Base-by-base conservation (phyloP, 2,329 filamentous ascomycete genomes). In the Aureobasidium sp. region DNA sequence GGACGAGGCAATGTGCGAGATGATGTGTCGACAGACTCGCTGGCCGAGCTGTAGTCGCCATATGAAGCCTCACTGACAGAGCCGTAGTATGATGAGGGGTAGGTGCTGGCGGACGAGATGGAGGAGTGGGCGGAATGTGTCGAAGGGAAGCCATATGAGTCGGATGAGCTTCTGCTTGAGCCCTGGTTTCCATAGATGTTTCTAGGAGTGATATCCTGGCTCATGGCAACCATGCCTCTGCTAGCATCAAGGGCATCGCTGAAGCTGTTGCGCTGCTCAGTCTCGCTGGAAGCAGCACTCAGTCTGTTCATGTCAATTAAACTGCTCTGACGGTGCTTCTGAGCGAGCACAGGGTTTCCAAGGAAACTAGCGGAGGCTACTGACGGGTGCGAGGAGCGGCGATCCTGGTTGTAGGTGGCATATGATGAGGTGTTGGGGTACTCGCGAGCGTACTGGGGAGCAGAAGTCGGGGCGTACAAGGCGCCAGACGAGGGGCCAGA, bases 201-300 rank as follows among this genome's bases (percentile, higher is more conserved):
- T 65, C 92, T 82, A 13, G 92, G 91, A 1, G 92, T 96, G 69
- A 87, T 77, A 69, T 97, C 92, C 77, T 97, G 92, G 82, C 90
- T 96, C 83, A 97, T 89, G 41, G 92, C 91, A 29, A 97, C 84
- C 90, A 97, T 97, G 68, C 92, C 91, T 65, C 94, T 89, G 73
- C 92, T 92, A 27, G 92, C 92, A 74, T 97, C 93, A 62, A 97
- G 85, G 32, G 91, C 90, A 72, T 97, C 93, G 67, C 88, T 90
- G 74, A 92, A 95, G 69, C 87, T 88, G 68, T 87, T 81, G 61
- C 82, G 80, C 56, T 80, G 80, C 55, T 80, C 86, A 72, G 77
- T 84, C 78, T 77, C 83, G 24, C 15, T 43, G 74, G 76, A 79
- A 34, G 71, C 68, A 57, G 84, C 76, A 67, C 77, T 79, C 74